Evolutionary conservation across 192 early-diverging fungal genomes (phyloP).

Genomic region (Linnemannia schmuckeri): DNA sequence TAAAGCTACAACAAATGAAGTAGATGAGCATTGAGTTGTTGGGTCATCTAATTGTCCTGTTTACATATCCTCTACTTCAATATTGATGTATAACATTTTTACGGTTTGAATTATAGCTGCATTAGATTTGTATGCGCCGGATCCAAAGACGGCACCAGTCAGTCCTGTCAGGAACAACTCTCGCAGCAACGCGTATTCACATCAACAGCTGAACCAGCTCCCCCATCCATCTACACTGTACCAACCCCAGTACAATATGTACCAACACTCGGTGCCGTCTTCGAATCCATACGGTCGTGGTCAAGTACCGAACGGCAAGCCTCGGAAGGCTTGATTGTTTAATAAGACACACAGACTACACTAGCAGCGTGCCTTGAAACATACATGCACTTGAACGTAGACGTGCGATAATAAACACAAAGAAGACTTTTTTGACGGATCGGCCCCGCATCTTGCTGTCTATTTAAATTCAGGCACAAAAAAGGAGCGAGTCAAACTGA

Average conservation of each 20-base stretch:
- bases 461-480: too few species aligned
- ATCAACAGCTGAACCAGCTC: not conserved
- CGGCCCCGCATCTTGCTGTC: too few species aligned
- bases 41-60: too few species aligned
- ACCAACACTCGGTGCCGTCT: not conserved
- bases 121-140: constrained; percentile 47
- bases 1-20: constrained; percentile 1
- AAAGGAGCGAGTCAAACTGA: too few species aligned
- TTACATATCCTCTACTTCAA: not conserved
- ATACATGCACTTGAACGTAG: too few species aligned
- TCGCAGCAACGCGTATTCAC: not conserved
- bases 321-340: not conserved
- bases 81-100: not conserved
- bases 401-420: too few species aligned
- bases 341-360: too few species aligned
- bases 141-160: constrained; percentile 13
- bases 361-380: too few species aligned
- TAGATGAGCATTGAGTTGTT: not conserved
- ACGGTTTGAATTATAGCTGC: constrained; percentile 13
- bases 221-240: not conserved
- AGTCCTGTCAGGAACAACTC: not conserved
- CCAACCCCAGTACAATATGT: not conserved
- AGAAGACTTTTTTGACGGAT: too few species aligned
- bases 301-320: not conserved
- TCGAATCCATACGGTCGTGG: not conserved